Base-by-base conservation (phyloP, 2,329 filamentous ascomycete genomes). In the Aspergillus clavatus region DNA sequence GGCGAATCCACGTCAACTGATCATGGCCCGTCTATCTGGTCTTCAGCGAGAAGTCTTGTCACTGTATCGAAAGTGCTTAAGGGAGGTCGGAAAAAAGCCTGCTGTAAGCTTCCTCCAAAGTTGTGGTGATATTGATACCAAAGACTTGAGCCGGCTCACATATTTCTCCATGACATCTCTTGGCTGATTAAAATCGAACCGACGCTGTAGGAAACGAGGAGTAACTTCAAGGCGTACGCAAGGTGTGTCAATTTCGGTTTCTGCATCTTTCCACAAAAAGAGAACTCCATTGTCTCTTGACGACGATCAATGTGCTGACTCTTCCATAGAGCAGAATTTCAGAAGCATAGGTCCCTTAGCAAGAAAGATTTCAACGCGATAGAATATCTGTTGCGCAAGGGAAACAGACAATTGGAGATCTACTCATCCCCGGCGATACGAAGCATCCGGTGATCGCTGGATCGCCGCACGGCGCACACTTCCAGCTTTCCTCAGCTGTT, bases 41-140 rank as follows among this genome's bases (percentile, higher is more conserved):
- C 75, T 97, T n/a, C 91, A 97, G 65, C 84, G 81, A 59, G 89
- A 95, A 60, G 91, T 96, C 3, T 69, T 97, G 41, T 77, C 82
- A 26, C 79, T 98, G 11, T 98, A 97, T 66, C 83, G 91, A 47
- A 80, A 82, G 62, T 97, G 91, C 60, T 73, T 98, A 21, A 81
- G 90, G 48, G 87, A 87, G 60, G 83, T 85, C 47, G 81, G 84
- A 48, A 84, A 83, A 60, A 97, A 98, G 67, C 89, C 90, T 40
- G 64, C 71, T 58, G 88, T 91, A 66, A 58, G 76, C 40, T 22
- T 27, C n/a, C 26, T 16, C 18, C 16, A 16, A 35, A 18, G 4
- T 10, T 3, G 31, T 21, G 26, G 27, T 28, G n/a, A 21, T 12
- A 35, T n/a, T n/a, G n/a, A 11, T 37, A n/a, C n/a, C n/a, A n/a